Base-by-base conservation (phyloP, 371 early-diverging fungal genomes). In the Chytridium lagenaria region DNA sequence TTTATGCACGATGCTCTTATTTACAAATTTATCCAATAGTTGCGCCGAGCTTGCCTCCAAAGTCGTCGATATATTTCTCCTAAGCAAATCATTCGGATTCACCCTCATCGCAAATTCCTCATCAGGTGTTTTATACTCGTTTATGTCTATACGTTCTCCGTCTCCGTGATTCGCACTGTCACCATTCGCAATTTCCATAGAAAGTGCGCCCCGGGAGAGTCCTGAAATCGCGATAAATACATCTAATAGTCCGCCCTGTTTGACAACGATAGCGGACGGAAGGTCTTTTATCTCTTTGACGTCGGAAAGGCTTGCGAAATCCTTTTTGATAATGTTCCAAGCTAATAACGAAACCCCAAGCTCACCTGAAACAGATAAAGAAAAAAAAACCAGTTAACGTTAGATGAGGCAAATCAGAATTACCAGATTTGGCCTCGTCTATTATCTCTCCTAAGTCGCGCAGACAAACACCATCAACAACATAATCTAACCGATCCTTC, bases 341-440 rank as follows among this genome's bases (percentile, higher is more conserved):
- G 30, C 44, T 7, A 26, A n/a, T 19, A 2, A 22, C 2, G 66
- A 66, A n/a, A 66, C 7, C 5, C 66, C 66, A 37, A 66, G 66
- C 66, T 66, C 66, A 33, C 66, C 66, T 66, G 5, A 23, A 3
- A 7, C 34, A 34, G 34, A 16, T 61, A 33, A 61, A 23, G 12
- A 12, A 34, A 10, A 36, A 61, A 44, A 44, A 44, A 44, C 44
- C 12, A 44, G 44, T 12, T 44, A 44, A 44, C 44, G 19, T 12
- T 44, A n/a, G n/a, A n/a, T 28, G 63, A 31, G 63, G 10, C 16
- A 26, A 55, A 26, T 16, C 15, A 3, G 30, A 7, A 38, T 7
- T 33, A 68, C 68, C 68, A 15, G 68, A 51, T 26, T 68, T 68
- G 26, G 68, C 68, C 1, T 51, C 68, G 52, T 68, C 68, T 16